Conservation (phyloP, 2,329 filamentous ascomycete genomes). For the Alternaria infectoria region DNA sequence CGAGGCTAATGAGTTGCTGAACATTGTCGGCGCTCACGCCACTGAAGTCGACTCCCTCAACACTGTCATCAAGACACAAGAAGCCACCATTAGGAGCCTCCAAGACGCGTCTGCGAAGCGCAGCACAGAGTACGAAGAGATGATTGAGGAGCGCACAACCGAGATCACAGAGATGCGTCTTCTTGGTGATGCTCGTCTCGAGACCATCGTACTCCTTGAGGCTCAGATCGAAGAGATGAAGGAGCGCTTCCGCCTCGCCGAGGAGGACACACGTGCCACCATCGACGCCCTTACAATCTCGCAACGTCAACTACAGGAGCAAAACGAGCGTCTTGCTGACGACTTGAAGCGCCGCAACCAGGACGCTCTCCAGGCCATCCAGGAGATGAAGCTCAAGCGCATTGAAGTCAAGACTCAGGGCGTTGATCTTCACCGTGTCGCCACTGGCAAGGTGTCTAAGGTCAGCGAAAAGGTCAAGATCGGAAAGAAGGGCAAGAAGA, state of each 20-base stretch:
- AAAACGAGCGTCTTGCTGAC: conserved; percentile 38
- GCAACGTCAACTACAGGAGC: conserved; percentile 35
- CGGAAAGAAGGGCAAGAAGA: conserved; percentile 40
- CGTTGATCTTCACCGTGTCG: conserved; percentile 35
- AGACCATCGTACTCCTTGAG: conserved; percentile 40
- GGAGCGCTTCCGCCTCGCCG: conserved; percentile 33
- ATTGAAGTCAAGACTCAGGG: conserved; percentile 36
- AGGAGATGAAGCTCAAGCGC: conserved; percentile 43
- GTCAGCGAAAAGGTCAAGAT: conserved; percentile 41
- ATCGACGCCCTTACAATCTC: conserved; percentile 38
- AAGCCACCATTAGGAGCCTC: conserved; percentile 48
- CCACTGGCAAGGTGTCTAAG: conserved; percentile 38
- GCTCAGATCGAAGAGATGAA: conserved; percentile 43
- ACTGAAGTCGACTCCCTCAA: conserved; percentile 45
- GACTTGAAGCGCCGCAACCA: conserved; percentile 37
- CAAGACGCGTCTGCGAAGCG: conserved; percentile 32
- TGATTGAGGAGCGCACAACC: conserved; percentile 32
- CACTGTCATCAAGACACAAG: conserved; percentile 45
- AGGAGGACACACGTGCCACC: conserved; percentile 38
- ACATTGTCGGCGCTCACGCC: conserved; percentile 32
- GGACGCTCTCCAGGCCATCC: conserved; percentile 36
- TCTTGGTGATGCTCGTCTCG: conserved; percentile 41
- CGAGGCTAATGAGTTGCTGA: conserved; percentile 39
- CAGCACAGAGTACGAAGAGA: conserved; percentile 29
- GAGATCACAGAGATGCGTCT: conserved; percentile 45